Evolutionary conservation across 2,329 filamentous ascomycete genomes (phyloP), one percentile per base, ranked within the genome.

Genomic region (Penicillium sp.): DNA sequence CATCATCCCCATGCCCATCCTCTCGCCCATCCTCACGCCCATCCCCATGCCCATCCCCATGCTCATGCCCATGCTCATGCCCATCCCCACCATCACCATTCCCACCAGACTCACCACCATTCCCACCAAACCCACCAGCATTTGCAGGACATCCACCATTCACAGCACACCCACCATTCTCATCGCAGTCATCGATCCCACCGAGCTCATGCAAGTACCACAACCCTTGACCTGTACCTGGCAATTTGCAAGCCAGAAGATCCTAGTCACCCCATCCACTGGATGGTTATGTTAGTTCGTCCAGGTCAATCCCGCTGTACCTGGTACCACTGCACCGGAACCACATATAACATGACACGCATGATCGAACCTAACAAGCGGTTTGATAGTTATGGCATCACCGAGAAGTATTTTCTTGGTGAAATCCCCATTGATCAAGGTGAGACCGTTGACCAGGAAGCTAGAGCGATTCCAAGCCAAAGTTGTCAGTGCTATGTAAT

Each of bases 401-500:
- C 25, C 2, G 17, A 11, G 8, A 41, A 18, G 16, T 6, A 34
- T 14, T 30, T 26, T 16, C 30, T 34, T 7, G 16, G 6, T 13
- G 14, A n/a, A 6, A 30, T 39, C 11, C 30, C 30, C 13, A 18
- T 15, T 6, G 22, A 6, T 2, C 4, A 18, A 2, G 16, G 7
- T n/a, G 3, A 5, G 8, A 26, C 12, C 3, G 30, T 41, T 4
- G 6, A 22, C 1, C 14, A 12, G 9, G 11, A 37, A 14, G 39
- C 39, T 2, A 2, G 5, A 5, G 12, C 23, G 15, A n/a, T 41
- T 7, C 39, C 39, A 27, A 10, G 20, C 3, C 34, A 41, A 10
- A 41, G 39, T 20, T 41, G 39, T 13, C 39, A 37, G n/a, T 25
- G 12, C 12, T 41, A 26, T 23, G 10, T 12, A 20, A 18, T 18